Percentiles rank a stretch among this genome's conserved stretches.
Conservation (phyloP, 768 basidiomycete genomes). For the Mycena alexandri region DNA sequence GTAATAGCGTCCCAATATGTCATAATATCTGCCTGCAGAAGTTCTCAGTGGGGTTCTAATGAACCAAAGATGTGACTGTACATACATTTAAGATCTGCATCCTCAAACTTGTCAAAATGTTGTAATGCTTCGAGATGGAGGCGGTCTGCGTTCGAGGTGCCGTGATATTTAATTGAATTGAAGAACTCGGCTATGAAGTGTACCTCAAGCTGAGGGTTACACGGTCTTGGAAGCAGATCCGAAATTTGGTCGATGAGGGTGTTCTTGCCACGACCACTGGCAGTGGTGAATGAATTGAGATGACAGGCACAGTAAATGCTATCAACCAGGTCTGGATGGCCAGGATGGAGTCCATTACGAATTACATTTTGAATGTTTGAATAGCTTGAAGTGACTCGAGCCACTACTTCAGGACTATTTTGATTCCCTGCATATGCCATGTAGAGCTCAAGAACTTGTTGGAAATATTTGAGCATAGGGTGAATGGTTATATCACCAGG, state of each 20-base stretch:
- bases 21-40: not conserved
- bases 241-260: not conserved
- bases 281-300: not conserved
- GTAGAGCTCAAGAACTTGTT: not conserved
- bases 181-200: not conserved
- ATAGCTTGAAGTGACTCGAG: not conserved
- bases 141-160: not conserved
- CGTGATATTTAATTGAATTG: not conserved
- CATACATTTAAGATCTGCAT: constrained; percentile 1
- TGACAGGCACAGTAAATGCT: not conserved
- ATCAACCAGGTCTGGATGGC: not conserved
- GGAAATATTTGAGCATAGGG: not conserved
- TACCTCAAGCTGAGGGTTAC: not conserved
- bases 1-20: not conserved
- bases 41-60: not conserved
- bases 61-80: not conserved
- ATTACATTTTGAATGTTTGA: constrained; percentile 1
- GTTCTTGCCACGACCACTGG: not conserved
- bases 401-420: not conserved
- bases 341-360: not conserved
- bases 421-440: not conserved
- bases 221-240: not conserved
- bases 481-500: not conserved
- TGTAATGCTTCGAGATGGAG: not conserved
- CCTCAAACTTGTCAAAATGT: constrained; percentile 1